phyloP scores from a whole-genome alignment of 148 eudicot species.

The Amaranthus cruentus region DNA sequence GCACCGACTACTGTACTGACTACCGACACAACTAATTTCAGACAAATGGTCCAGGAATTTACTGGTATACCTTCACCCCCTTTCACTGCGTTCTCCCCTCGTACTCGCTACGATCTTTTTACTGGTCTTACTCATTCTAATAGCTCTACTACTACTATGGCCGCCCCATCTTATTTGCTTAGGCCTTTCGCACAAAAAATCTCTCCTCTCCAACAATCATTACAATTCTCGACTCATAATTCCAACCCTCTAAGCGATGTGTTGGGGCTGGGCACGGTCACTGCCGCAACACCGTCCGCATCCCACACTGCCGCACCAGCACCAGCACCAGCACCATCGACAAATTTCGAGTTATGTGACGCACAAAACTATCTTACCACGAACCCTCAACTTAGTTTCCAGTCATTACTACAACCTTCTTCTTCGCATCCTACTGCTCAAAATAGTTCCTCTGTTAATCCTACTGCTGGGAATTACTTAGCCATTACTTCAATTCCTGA shows the following conservation, averaged over 20 bases:
- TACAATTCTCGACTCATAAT: neutral
- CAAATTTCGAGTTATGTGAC: neutral
- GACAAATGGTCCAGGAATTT: conserved; percentile 91
- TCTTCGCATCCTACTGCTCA: conserved; percentile 1
- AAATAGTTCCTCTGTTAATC: conserved; percentile 14
- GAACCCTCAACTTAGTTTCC: conserved; percentile 24
- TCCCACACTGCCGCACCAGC: neutral
- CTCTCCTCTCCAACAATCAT: conserved; percentile 20
- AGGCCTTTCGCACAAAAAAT: conserved; percentile 55
- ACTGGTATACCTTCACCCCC: conserved; percentile 79
- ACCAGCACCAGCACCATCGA: neutral
- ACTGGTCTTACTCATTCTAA: conserved; percentile 6
- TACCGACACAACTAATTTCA: conserved; percentile 69
- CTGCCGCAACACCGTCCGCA: conserved; percentile 1
- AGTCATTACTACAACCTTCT: conserved; percentile 28
- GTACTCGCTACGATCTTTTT: conserved; percentile 46
- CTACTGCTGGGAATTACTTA: conserved; percentile 3
- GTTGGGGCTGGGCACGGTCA: neutral
- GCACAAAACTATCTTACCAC: neutral
- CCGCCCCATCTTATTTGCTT: conserved; percentile 33
- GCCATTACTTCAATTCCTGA: neutral
- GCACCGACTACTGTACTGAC: conserved; percentile 82
- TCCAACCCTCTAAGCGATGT: conserved; percentile 2
- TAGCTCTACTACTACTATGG: neutral
- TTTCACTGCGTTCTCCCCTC: conserved; percentile 39